Evolutionary conservation across 2,329 filamentous ascomycete genomes (phyloP).

Genomic region (Fusarium sp.): DNA sequence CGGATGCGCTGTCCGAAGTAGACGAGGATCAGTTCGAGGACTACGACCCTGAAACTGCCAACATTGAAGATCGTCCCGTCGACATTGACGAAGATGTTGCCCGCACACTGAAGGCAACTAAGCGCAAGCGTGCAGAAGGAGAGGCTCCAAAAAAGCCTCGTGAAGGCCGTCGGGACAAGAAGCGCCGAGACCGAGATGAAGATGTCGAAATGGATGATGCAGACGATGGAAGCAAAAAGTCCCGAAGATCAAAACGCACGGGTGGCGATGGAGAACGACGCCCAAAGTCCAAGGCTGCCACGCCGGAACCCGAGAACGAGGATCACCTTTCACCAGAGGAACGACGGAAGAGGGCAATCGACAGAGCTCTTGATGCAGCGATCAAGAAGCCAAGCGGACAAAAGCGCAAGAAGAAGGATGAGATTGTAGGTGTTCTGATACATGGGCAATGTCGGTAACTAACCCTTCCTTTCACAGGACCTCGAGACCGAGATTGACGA

Average conservation of each 20-base stretch:
- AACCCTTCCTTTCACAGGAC: constrained; percentile 67
- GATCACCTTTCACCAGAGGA: constrained; percentile 87
- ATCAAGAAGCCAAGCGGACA: constrained; percentile 77
- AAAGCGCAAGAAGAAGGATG: constrained; percentile 84
- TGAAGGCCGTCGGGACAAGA: constrained; percentile 78
- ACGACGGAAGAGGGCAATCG: constrained; percentile 83
- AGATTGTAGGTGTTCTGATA: constrained; percentile 73
- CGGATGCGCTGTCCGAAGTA: constrained; percentile 73
- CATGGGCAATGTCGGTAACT: constrained; percentile 13
- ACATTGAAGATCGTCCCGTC: constrained; percentile 72
- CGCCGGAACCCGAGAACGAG: constrained; percentile 76
- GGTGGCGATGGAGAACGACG: constrained; percentile 61
- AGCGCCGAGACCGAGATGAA: constrained; percentile 63
- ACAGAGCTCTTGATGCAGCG: constrained; percentile 88
- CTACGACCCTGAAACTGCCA: constrained; percentile 73
- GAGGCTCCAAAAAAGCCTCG: constrained; percentile 78
- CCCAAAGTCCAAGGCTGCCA: constrained; percentile 57
- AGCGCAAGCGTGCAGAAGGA: constrained; percentile 73
- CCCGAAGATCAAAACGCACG: constrained; percentile 62
- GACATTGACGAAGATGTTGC: constrained; percentile 76
- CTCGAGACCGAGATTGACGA: constrained; percentile 91
- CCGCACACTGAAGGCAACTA: constrained; percentile 72
- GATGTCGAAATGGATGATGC: constrained; percentile 63
- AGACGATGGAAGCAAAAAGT: constrained; percentile 58
- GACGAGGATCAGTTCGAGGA: constrained; percentile 78